Conservation (phyloP, 441 rosid species). For the Pelargonium fulgidum region DNA sequence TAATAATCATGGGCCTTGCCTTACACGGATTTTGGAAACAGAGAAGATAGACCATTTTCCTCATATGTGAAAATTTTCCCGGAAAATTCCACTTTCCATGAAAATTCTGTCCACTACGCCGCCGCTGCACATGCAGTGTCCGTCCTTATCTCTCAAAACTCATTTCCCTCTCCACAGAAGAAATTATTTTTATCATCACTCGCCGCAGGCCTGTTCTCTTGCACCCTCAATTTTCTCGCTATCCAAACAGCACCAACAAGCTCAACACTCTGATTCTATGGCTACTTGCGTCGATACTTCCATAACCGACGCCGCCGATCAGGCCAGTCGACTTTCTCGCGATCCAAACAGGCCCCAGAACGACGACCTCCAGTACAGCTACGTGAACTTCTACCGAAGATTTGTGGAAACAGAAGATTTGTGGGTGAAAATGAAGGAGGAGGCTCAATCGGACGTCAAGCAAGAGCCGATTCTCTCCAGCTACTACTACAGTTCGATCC, state of each 20-base stretch:
- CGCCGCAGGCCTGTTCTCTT: too few species aligned
- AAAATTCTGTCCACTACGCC: neutral
- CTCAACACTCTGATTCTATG: neutral
- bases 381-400: conserved; percentile 26
- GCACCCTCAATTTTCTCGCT: neutral
- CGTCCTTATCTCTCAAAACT: neutral
- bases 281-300: conserved; percentile 32
- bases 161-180: neutral
- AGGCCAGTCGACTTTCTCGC: conserved; percentile 31
- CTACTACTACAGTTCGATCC: conserved; percentile 49
- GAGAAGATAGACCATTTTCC: neutral
- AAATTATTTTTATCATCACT: neutral
- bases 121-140: neutral
- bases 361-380: conserved; percentile 31
- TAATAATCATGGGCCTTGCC: too few species aligned
- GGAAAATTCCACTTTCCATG: neutral
- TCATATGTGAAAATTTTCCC: neutral
- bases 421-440: conserved; percentile 54
- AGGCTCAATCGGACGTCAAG: conserved; percentile 49
- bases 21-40: too few species aligned
- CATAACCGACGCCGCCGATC: conserved; percentile 26
- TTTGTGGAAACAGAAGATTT: conserved; percentile 27
- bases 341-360: conserved; percentile 30
- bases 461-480: conserved; percentile 52
- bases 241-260: neutral